Percentiles rank a stretch among this genome's conserved stretches.
Evolutionary conservation across 208 protist species (phyloP).

Genomic region (Naegleria fowleri): DNA sequence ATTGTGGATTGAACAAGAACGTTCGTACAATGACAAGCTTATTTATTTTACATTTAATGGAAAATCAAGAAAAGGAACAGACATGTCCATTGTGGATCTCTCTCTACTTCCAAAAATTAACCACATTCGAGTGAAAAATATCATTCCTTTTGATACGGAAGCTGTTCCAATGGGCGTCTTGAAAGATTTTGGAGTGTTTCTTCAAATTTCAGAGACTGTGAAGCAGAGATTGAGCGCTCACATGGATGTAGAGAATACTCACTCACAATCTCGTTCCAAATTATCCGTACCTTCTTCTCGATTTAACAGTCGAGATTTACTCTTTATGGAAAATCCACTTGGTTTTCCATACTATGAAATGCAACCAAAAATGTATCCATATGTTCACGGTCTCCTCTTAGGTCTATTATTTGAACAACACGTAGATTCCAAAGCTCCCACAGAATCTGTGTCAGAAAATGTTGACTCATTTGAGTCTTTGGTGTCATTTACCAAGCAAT

Average conservation of each 20-base stretch:
- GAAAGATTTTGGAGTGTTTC: background rate
- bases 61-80: background rate
- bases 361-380: slow-evolving; percentile 23
- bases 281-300: background rate
- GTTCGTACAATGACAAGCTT: background rate
- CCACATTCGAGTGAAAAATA: background rate
- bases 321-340: background rate
- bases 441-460: background rate
- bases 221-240: background rate
- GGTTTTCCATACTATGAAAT: slow-evolving; percentile 14
- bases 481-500: background rate
- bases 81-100: background rate
- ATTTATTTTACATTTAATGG: slow-evolving; percentile 22
- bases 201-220: background rate
- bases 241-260: background rate
- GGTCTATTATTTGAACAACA: background rate
- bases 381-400: background rate
- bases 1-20: slow-evolving; percentile 9
- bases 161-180: background rate
- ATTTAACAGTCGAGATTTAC: background rate
- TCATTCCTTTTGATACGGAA: background rate
- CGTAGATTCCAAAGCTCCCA: background rate
- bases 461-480: background rate
- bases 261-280: background rate
- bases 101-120: background rate